A percentile compares a stretch with the other conserved stretches of the same genome.
Evolutionary conservation across 257 asterid genomes (phyloP).

Genomic region (Perilla frutescens): DNA sequence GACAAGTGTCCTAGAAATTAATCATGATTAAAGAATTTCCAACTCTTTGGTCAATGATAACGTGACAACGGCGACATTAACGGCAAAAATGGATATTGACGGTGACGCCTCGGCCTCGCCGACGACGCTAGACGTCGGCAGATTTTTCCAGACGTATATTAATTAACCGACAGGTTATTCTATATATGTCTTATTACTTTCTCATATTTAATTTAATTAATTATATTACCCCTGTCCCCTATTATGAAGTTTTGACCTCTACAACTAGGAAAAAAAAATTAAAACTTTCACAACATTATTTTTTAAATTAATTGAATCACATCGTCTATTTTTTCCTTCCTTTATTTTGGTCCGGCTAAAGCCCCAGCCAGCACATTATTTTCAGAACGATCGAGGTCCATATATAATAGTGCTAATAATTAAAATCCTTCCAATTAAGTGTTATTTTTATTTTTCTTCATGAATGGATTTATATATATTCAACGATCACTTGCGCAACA

Average conservation of each 20-base stretch:
- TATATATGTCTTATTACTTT: neutral
- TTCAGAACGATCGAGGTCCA: no score
- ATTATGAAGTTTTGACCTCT: neutral
- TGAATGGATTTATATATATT: no score
- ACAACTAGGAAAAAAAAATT: neutral
- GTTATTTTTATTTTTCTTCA: no score
- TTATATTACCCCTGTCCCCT: neutral
- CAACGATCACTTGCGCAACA: no score
- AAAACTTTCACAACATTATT: no score
- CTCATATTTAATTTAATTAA: neutral
- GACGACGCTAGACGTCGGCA: constrained; percentile 42
- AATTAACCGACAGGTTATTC: constrained; percentile 38
- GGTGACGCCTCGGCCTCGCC: constrained; percentile 36
- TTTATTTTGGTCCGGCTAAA: no score
- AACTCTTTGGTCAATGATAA: constrained; percentile 19
- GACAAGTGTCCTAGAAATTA: constrained; percentile 27
- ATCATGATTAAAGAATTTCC: neutral
- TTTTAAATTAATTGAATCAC: no score
- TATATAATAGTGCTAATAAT: no score
- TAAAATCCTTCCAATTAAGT: no score
- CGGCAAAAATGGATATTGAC: constrained; percentile 33
- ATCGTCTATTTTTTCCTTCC: no score
- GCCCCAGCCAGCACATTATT: no score
- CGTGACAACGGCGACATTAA: constrained; percentile 38
- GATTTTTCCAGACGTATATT: constrained; percentile 10